These are phyloP conservation scores for Pistacia integerrima DNA, from an alignment of 345 rosid species.

Conservation along the genomic window DNA sequence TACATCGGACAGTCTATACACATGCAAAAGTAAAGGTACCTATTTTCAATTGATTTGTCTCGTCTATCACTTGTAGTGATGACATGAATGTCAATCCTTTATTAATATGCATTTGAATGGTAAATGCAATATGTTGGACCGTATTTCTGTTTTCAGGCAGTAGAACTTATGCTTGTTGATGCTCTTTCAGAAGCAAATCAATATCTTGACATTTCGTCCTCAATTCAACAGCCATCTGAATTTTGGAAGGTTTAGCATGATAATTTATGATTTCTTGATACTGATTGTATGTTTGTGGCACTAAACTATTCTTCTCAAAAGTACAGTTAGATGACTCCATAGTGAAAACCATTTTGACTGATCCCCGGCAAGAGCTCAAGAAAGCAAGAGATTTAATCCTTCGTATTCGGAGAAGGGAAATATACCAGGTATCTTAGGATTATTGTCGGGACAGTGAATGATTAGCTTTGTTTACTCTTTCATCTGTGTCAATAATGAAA, in stretches of 20 bases:
- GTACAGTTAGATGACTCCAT: conserved; percentile 67
- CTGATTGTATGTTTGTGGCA: not conserved
- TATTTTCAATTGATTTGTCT: conserved; percentile 11
- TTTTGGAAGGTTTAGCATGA: conserved; percentile 61
- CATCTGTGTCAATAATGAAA: not conserved
- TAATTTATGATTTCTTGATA: conserved; percentile 6
- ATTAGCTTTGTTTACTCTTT: not conserved
- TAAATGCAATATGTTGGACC: conserved; percentile 6
- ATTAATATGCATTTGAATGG: not conserved
- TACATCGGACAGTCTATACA: conserved; percentile 65
- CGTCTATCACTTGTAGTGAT: conserved; percentile 7
- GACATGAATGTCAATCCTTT: not conserved
- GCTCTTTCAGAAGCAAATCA: conserved; percentile 58
- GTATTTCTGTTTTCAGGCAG: conserved; percentile 44
- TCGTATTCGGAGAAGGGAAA: conserved; percentile 57
- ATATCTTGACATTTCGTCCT: conserved; percentile 49
- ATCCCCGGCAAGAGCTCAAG: conserved; percentile 43
- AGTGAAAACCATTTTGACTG: conserved; percentile 51
- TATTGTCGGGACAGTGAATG: not conserved
- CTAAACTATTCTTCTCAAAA: conserved; percentile 9
- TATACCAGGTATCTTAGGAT: conserved; percentile 51
- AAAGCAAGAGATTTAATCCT: conserved; percentile 58
- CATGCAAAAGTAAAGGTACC: conserved; percentile 79
- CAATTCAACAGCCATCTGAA: conserved; percentile 51
- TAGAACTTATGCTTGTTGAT: conserved; percentile 73